Conservation (phyloP, 352 stramenopile genomes). For the Phytopythium ostracodes region DNA sequence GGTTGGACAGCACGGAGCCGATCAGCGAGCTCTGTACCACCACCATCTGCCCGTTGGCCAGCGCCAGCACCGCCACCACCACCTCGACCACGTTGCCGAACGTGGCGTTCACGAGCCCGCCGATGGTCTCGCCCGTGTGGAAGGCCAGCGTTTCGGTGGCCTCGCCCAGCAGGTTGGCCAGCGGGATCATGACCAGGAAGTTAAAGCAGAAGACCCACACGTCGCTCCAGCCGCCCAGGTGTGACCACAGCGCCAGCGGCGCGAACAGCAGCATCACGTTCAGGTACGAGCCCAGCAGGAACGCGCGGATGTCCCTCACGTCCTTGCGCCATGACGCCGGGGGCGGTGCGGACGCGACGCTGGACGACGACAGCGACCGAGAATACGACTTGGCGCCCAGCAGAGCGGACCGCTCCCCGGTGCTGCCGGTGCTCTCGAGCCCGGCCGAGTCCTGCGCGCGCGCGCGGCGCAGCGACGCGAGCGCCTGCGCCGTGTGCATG, state of each 20-base stretch:
- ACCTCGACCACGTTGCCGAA: slow-evolving; percentile 98
- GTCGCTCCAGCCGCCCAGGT: slow-evolving; percentile 60
- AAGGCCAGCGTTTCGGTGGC: slow-evolving; percentile 96
- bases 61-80: slow-evolving; percentile 94
- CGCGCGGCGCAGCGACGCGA: slow-evolving; percentile 52
- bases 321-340: slow-evolving; percentile 28
- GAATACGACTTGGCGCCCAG: slow-evolving; percentile 20
- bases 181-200: slow-evolving; percentile 96
- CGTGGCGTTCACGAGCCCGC: slow-evolving; percentile 96
- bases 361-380: slow-evolving; percentile 6
- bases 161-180: slow-evolving; percentile 95
- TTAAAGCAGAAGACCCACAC: slow-evolving; percentile 92
- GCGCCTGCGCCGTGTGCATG: slow-evolving; percentile 66
- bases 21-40: slow-evolving; percentile 97
- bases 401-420: slow-evolving; percentile 31
- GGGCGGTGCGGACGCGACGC: background rate
- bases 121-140: slow-evolving; percentile 96
- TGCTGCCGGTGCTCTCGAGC: slow-evolving; percentile 3
- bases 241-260: slow-evolving; percentile 67
- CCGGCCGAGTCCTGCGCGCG: slow-evolving; percentile 29
- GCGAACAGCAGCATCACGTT: slow-evolving; percentile 63
- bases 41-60: slow-evolving; percentile 91
- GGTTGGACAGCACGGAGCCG: slow-evolving; percentile 97
- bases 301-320: slow-evolving; percentile 30
- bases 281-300: slow-evolving; percentile 51